Evolutionary conservation across 768 basidiomycete genomes (phyloP).

Genomic region (Crepidotus variabilis): DNA sequence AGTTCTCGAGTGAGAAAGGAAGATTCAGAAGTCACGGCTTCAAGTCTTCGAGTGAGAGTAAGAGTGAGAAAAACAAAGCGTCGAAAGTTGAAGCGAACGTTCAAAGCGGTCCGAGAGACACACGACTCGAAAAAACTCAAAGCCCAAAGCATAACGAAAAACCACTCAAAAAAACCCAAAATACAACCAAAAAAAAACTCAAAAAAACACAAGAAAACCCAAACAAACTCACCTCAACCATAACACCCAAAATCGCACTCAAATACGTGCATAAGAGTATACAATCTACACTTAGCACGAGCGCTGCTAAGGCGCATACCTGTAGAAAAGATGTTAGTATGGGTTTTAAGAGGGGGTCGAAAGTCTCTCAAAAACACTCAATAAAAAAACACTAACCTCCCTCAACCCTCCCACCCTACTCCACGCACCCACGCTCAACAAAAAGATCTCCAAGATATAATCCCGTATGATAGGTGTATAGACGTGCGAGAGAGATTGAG

Average conservation of each 20-base stretch:
- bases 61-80: too few species aligned
- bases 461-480: slow-evolving; percentile 88
- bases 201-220: slow-evolving; percentile 5
- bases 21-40: background rate
- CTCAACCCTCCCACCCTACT: slow-evolving; percentile 83
- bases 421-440: slow-evolving; percentile 83
- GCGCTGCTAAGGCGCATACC: slow-evolving; percentile 90
- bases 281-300: slow-evolving; percentile 87
- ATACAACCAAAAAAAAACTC: background rate
- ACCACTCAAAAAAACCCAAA: background rate
- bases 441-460: slow-evolving; percentile 88
- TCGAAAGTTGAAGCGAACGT: too few species aligned
- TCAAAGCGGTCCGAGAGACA: too few species aligned
- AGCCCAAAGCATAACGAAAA: background rate
- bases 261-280: slow-evolving; percentile 88
- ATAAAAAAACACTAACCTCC: slow-evolving; percentile 34
- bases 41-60: too few species aligned
- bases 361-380: too few species aligned
- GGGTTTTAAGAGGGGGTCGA: too few species aligned
- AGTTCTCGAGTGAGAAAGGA: too few species aligned
- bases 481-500: slow-evolving; percentile 75
- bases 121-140: too few species aligned
- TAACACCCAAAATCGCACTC: slow-evolving; percentile 83
- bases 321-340: too few species aligned
- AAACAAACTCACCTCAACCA: slow-evolving; percentile 75